phyloP scores from a whole-genome alignment of 2,329 filamentous ascomycete genomes.

The Phialemonium atrogriseum region DNA sequence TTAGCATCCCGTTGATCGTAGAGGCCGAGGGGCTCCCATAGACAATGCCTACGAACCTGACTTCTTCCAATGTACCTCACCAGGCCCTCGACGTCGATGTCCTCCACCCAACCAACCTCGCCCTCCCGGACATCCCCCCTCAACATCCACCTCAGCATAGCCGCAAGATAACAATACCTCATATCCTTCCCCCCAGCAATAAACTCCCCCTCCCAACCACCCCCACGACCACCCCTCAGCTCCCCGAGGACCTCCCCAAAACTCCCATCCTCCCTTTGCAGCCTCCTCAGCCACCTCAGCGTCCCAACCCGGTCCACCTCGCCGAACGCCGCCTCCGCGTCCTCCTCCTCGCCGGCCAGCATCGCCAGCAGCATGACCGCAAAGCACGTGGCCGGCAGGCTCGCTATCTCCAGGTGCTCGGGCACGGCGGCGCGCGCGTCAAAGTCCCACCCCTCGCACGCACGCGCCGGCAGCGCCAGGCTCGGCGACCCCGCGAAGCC shows the following conservation, averaged over 20 bases:
- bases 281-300: conserved; percentile 61
- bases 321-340: conserved; percentile 38
- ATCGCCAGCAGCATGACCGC: conserved; percentile 65
- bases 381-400: conserved; percentile 83
- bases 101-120: conserved; percentile 48
- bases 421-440: conserved; percentile 34
- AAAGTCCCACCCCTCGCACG: conserved; percentile 18
- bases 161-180: conserved; percentile 79
- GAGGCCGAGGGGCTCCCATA: no score
- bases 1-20: no score
- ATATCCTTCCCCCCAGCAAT: conserved; percentile 78
- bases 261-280: conserved; percentile 81
- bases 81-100: conserved; percentile 67
- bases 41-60: conserved; percentile 37
- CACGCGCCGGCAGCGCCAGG: conserved; percentile 36
- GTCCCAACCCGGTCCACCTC: conserved; percentile 61
- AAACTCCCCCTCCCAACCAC: conserved; percentile 28
- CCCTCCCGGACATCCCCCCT: conserved; percentile 48
- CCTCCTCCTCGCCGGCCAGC: conserved; percentile 27
- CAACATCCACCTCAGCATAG: conserved; percentile 74
- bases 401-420: conserved; percentile 44
- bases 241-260: conserved; percentile 76
- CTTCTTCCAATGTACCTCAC: conserved; percentile 62
- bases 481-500: conserved; percentile 84
- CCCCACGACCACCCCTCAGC: conserved; percentile 14